phyloP scores from a whole-genome alignment of 2,329 filamentous ascomycete genomes.

The Phyllosticta citribraziliensis region DNA sequence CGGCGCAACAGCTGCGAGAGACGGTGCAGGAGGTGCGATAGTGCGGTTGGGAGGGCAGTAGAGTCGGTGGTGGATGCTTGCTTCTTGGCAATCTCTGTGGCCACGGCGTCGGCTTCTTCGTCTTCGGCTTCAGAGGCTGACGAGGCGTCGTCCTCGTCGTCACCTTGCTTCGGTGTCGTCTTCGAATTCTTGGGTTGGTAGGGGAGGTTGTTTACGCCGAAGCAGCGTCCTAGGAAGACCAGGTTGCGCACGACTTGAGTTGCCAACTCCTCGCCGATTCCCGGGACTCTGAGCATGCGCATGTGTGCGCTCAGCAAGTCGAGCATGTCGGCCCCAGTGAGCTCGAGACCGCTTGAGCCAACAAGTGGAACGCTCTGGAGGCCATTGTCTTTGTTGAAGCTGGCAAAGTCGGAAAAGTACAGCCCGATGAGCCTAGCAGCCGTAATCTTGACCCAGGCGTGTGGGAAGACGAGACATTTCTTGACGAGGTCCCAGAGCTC shows the following conservation, averaged over 20 bases:
- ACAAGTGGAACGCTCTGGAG: constrained; percentile 50
- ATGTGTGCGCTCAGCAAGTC: constrained; percentile 48
- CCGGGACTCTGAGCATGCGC: constrained; percentile 50
- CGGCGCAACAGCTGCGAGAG: constrained; percentile 70
- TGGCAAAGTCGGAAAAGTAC: constrained; percentile 74
- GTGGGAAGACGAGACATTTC: constrained; percentile 59
- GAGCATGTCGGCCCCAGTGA: constrained; percentile 56
- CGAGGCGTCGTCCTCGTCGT: constrained; percentile 36
- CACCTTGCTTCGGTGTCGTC: constrained; percentile 31
- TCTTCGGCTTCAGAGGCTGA: constrained; percentile 24
- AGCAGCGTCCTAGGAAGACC: constrained; percentile 64
- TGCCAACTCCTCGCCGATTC: constrained; percentile 64
- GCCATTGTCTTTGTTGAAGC: constrained; percentile 45
- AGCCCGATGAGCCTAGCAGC: constrained; percentile 63
- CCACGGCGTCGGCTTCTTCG: constrained; percentile 28
- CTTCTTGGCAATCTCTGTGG: constrained; percentile 4
- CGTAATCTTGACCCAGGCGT: constrained; percentile 65
- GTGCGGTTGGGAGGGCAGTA: constrained; percentile 33
- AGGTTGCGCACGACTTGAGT: constrained; percentile 71
- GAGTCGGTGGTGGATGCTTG: constrained; percentile 10
- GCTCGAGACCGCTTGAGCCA: constrained; percentile 60
- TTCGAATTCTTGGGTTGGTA: constrained; percentile 39
- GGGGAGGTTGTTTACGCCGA: constrained; percentile 46
- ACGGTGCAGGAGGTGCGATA: constrained; percentile 70
- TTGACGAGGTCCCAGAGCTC: constrained; percentile 64